Evolutionary conservation across 2,329 filamentous ascomycete genomes (phyloP), one percentile per base, ranked within the genome.

Genomic region (Ceratocystis cubensis): DNA sequence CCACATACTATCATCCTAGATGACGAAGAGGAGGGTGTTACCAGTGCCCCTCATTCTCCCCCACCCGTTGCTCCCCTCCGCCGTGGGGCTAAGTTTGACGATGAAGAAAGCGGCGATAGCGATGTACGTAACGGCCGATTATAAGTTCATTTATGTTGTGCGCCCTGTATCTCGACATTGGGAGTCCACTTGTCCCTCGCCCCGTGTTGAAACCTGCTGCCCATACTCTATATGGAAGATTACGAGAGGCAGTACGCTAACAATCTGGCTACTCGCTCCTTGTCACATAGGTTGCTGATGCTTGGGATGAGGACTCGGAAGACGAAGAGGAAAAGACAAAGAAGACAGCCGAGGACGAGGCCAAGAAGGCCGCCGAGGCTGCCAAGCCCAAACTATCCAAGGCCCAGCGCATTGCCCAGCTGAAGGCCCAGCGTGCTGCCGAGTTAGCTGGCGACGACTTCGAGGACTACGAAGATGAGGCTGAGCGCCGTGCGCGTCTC

Each of bases 321-420:
- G 94, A 99, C 79, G 96, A 91, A 69, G 94, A 99, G 73, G 93
- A 87, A 72, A 94, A 99, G 80, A 89, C 91, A 73, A 92, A 96
- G 78, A 99, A 97, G 81, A 89, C 84, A 63, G 87, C 83, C 5
- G 92, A 90, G 74, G 88, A 85, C 65, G 95, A 96, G 77, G 90
- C 88, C 67, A 95, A 95, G 78, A 91, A 90, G 33, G 91, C 92
- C 0, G 92, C 89, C 57, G 89, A 91, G 73, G 91, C 91, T 6
- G 90, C 89, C 56, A 90, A 87, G 73, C 95, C 96, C 81, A 97
- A 97, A 81, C 97, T 97, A 81, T 84, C 85, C 75, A 96, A 93
- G 80, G 78, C 86, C 46, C 84, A 95, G 78, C 89, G 75, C 72
- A 87, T 96, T 76, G 88, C 89, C 71, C 91, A 96, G 74, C 86